These are phyloP conservation scores for Kazachstania martiniae DNA, from an alignment of 805 yeast species.

Conservation along the genomic window DNA sequence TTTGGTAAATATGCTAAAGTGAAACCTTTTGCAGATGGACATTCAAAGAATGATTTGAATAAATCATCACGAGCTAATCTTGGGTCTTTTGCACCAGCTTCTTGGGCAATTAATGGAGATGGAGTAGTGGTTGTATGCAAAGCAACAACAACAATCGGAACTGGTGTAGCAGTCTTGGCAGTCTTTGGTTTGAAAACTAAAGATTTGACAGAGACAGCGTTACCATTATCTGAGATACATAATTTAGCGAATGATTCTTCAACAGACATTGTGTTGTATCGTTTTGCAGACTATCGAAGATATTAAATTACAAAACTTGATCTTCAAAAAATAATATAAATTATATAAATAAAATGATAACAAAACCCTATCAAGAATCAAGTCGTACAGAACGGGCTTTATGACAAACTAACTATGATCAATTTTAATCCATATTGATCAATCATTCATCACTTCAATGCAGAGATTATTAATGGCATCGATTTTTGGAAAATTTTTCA, in stretches of 20 bases:
- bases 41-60: constrained; percentile 41
- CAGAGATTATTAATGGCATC: too few species aligned
- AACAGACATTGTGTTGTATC: constrained; percentile 21
- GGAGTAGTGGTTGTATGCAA: constrained; percentile 63
- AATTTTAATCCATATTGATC: too few species aligned
- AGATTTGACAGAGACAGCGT: constrained; percentile 53
- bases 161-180: constrained; percentile 65
- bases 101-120: constrained; percentile 48
- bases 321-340: too few species aligned
- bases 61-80: constrained; percentile 79
- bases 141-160: constrained; percentile 76
- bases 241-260: constrained; percentile 59
- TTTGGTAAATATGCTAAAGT: constrained; percentile 31
- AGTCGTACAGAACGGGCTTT: too few species aligned
- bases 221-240: constrained; percentile 44
- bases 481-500: constrained; percentile 1
- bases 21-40: constrained; percentile 23
- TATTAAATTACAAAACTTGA: background rate
- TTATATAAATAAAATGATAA: too few species aligned
- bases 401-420: too few species aligned
- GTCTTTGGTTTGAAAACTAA: constrained; percentile 88
- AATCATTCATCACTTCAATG: too few species aligned
- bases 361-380: too few species aligned
- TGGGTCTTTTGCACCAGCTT: constrained; percentile 70
- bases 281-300: background rate